Conservation (phyloP, 176 grass and related monocot species). For the sorghum (Sorghum bicolor) region DNA sequence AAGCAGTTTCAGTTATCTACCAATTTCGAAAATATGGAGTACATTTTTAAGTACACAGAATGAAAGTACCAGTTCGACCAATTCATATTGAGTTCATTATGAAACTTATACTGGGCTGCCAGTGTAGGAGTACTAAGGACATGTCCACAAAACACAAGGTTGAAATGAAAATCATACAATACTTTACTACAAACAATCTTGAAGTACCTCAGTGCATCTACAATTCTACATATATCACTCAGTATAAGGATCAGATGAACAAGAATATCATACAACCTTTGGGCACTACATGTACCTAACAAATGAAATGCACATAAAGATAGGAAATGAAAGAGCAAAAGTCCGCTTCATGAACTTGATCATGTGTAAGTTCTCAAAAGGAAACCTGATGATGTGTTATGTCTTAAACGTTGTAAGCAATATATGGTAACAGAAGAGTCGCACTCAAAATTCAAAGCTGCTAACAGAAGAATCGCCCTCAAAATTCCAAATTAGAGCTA, state of each 20-base stretch:
- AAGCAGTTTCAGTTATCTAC: not conserved
- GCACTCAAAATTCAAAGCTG: not conserved
- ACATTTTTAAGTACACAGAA: not conserved
- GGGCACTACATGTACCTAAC: constrained; percentile 3
- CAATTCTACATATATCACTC: not conserved
- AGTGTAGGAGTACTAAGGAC: not conserved
- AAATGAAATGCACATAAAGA: not conserved
- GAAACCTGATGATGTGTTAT: not conserved
- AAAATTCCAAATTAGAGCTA: not conserved
- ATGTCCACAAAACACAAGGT: not conserved
- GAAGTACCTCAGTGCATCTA: not conserved
- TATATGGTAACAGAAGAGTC: not conserved
- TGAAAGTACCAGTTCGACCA: not conserved
- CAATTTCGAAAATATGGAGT: not conserved
- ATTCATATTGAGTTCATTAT: not conserved
- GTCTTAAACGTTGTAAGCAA: not conserved
- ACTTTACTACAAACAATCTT: constrained; percentile 10
- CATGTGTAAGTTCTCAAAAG: not conserved
- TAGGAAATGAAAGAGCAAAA: not conserved
- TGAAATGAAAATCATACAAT: not conserved
- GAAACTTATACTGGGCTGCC: not conserved
- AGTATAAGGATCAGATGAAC: not conserved
- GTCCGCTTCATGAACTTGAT: not conserved
- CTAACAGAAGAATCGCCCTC: not conserved
- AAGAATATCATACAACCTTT: not conserved